These are phyloP conservation scores for Zalerion maritima DNA, from an alignment of 495 filamentous ascomycete species.

Conservation along the genomic window DNA sequence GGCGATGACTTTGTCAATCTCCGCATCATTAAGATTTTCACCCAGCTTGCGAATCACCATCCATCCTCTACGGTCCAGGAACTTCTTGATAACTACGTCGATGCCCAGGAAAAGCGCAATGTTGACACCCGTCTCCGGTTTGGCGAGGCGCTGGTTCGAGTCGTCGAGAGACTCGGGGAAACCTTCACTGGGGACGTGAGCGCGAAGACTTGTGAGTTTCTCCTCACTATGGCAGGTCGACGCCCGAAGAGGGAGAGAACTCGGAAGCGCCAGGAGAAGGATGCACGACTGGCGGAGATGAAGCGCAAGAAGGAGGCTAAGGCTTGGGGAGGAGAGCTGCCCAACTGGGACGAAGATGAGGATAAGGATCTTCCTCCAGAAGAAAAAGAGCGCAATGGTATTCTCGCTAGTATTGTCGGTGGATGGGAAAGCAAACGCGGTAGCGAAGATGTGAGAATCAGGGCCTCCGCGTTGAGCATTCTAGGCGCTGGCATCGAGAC, in stretches of 20 bases:
- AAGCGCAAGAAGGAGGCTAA: slow-evolving; percentile 36
- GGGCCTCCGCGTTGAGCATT: slow-evolving; percentile 65
- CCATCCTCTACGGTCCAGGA: slow-evolving; percentile 49
- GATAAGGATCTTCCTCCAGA: slow-evolving; percentile 29
- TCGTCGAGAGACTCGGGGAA: slow-evolving; percentile 50
- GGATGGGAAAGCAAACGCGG: slow-evolving; percentile 60
- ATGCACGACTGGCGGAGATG: slow-evolving; percentile 26
- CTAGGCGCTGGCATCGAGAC: slow-evolving; percentile 51
- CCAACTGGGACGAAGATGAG: slow-evolving; percentile 29
- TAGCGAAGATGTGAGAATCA: slow-evolving; percentile 61
- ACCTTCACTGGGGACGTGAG: slow-evolving; percentile 45
- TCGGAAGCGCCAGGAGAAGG: slow-evolving; percentile 35
- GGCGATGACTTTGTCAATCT: slow-evolving; percentile 65
- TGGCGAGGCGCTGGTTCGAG: slow-evolving; percentile 57
- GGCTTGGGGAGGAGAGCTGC: slow-evolving; percentile 37
- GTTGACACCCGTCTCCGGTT: slow-evolving; percentile 57
- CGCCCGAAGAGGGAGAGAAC: slow-evolving; percentile 40
- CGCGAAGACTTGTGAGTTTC: slow-evolving; percentile 40
- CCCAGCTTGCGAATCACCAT: slow-evolving; percentile 48
- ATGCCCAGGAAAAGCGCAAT: slow-evolving; percentile 38
- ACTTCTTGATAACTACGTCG: slow-evolving; percentile 55
- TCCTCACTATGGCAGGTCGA: slow-evolving; percentile 53
- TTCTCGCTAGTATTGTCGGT: slow-evolving; percentile 48
- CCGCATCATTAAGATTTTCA: slow-evolving; percentile 52
- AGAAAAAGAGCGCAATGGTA: slow-evolving; percentile 33